Base-by-base conservation (phyloP, 306 rosid genomes). In the Cucurbita moschata region DNA sequence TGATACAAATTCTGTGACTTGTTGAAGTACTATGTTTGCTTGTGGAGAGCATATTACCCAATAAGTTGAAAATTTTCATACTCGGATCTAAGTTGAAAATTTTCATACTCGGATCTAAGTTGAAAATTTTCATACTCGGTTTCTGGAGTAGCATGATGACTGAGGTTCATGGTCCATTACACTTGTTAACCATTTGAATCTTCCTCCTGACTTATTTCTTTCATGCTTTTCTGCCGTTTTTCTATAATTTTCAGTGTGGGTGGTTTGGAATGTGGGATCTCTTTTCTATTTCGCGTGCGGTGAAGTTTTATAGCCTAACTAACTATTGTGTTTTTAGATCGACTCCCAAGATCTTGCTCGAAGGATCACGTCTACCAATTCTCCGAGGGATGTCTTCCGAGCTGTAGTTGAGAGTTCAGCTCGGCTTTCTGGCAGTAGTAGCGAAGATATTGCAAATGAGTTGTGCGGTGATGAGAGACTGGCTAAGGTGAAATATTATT, bases 381-480 rank as follows among this genome's bases (percentile, higher is more conserved):
- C 86, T 49, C 87, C 92, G 0, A 79, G 71, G 19, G 88, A 86
- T 77, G 79, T 89, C 58, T 95, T 95, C 81, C 88, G 85, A 39
- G 86, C 88, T 37, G 78, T 89, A 42, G 96, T 81, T 71, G 97
- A 91, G 84, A 88, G 86, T 75, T 88, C 96, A 55, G 83, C 79
- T 49, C 85, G 51, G 82, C 76, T 83, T 57, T 86, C 86, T 46
- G 89, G 80, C 65, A 86, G 78, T 85, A 83, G 77, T 78, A 79
- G 75, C 75, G 77, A 77, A 71, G 91, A 77, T 76, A 81, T 91
- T 53, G 81, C 90, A 81, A 87, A 88, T 69, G 99, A 87, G 84
- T 79, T 95, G 75, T 89, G 92, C 87, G 49, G 83, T 53, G 83
- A 95, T 30, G 99, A 91, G 58, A 74, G 62, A 54, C 97, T 95